Percentiles rank a stretch among this genome's conserved stretches.
Conservation (phyloP, 768 basidiomycete genomes). For the Flagelloscypha sp. region DNA sequence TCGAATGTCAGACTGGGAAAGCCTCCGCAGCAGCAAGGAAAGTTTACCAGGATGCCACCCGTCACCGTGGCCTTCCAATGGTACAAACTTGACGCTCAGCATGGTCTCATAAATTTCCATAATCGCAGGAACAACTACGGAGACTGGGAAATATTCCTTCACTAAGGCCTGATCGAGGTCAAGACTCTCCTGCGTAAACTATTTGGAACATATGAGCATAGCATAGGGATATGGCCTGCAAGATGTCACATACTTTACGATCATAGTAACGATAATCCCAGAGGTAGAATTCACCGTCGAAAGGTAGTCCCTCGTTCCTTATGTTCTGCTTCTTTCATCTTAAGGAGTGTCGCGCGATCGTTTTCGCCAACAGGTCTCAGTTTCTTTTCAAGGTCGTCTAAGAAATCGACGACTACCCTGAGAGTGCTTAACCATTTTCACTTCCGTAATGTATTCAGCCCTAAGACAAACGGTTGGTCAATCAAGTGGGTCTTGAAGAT, state of each 20-base stretch:
- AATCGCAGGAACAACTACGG: slow-evolving; percentile 74
- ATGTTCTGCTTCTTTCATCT: slow-evolving; percentile 70
- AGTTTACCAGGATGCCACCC: slow-evolving; percentile 74
- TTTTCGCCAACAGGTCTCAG: slow-evolving; percentile 63
- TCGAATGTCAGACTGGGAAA: background rate
- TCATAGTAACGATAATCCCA: slow-evolving; percentile 84
- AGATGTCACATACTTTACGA: slow-evolving; percentile 36
- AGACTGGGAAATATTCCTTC: slow-evolving; percentile 87
- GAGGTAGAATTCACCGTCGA: slow-evolving; percentile 67
- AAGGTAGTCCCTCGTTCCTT: slow-evolving; percentile 46
- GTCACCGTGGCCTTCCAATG: slow-evolving; percentile 43
- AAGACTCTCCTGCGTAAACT: slow-evolving; percentile 57
- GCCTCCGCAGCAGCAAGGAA: background rate
- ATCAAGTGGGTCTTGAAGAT: background rate
- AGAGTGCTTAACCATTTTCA: slow-evolving; percentile 77
- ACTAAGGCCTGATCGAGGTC: slow-evolving; percentile 69
- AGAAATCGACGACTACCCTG: slow-evolving; percentile 55
- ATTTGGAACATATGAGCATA: slow-evolving; percentile 11
- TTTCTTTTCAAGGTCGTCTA: slow-evolving; percentile 67
- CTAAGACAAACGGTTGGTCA: slow-evolving; percentile 12
- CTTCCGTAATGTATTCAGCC: slow-evolving; percentile 80
- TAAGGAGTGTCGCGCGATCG: slow-evolving; percentile 60
- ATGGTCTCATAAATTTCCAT: slow-evolving; percentile 78
- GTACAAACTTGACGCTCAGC: slow-evolving; percentile 62
- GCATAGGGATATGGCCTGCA: background rate